A percentile compares a stretch with the other conserved stretches of the same genome.
Evolutionary conservation across 495 filamentous ascomycete genomes (phyloP).

Genomic region (Gamarada debralockiae): DNA sequence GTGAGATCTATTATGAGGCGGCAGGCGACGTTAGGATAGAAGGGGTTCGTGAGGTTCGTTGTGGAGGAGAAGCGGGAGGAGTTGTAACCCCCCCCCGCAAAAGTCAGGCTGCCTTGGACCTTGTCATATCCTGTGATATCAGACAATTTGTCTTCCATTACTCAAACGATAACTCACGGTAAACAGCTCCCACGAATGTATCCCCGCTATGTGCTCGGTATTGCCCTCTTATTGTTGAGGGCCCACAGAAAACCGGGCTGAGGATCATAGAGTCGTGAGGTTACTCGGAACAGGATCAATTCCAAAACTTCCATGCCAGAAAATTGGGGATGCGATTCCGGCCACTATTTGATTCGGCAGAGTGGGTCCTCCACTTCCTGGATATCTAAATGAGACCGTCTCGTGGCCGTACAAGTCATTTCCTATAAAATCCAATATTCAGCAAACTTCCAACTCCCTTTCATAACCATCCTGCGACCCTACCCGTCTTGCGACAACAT

Average conservation of each 20-base stretch:
- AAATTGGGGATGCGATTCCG: slow-evolving; percentile 29
- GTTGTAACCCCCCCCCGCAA: slow-evolving; percentile 55
- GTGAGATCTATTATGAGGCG: slow-evolving; percentile 47
- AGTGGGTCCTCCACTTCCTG: slow-evolving; percentile 29
- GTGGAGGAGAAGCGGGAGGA: slow-evolving; percentile 44
- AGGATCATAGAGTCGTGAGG: slow-evolving; percentile 25
- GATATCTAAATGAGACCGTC: slow-evolving; percentile 32
- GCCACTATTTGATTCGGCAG: slow-evolving; percentile 44
- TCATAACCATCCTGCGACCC: too few relatives aligned
- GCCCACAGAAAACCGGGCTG: slow-evolving; percentile 42
- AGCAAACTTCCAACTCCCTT: too few relatives aligned
- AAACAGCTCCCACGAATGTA: slow-evolving; percentile 52
- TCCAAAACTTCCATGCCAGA: slow-evolving; percentile 21
- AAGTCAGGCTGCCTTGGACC: slow-evolving; percentile 46
- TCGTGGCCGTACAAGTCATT: slow-evolving; percentile 41
- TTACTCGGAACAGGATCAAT: slow-evolving; percentile 26
- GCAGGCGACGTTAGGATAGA: slow-evolving; percentile 37
- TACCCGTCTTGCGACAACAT: too few relatives aligned
- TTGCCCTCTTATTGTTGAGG: slow-evolving; percentile 39
- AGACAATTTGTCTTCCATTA: slow-evolving; percentile 16
- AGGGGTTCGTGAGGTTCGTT: slow-evolving; percentile 35
- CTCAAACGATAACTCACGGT: slow-evolving; percentile 30
- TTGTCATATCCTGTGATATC: slow-evolving; percentile 43
- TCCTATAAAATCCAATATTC: too few relatives aligned
- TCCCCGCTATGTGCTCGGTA: slow-evolving; percentile 50